A percentile compares a stretch with the other conserved stretches of the same genome.
These are phyloP conservation scores for Gnomoniopsis sp. DNA, from an alignment of 2,329 filamentous ascomycete genomes.

Conservation along the genomic window DNA sequence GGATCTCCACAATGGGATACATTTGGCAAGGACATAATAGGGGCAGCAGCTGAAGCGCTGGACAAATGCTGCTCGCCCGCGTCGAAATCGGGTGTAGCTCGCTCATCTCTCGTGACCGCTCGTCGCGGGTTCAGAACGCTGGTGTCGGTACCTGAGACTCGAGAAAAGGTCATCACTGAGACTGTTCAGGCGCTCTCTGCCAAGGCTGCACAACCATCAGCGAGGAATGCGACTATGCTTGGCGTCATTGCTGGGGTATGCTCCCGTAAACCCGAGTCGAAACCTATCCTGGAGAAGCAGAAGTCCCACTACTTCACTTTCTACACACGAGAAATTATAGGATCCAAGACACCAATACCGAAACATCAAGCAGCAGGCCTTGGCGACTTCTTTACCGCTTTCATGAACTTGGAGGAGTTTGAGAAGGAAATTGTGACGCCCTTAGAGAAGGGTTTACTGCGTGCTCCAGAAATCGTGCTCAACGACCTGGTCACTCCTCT, in stretches of 20 bases:
- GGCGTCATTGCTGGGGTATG: slow-evolving; percentile 87
- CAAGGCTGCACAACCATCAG: slow-evolving; percentile 61
- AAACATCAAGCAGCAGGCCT: slow-evolving; percentile 70
- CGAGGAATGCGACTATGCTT: slow-evolving; percentile 73
- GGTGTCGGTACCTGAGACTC: slow-evolving; percentile 56
- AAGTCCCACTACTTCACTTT: slow-evolving; percentile 77
- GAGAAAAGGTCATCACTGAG: slow-evolving; percentile 58
- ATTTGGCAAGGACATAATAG: slow-evolving; percentile 63
- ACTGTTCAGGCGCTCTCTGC: slow-evolving; percentile 65
- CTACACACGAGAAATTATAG: slow-evolving; percentile 80
- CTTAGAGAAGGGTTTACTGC: slow-evolving; percentile 82
- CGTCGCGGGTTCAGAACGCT: slow-evolving; percentile 76
- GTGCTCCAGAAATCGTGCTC: slow-evolving; percentile 86
- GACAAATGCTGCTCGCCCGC: slow-evolving; percentile 72
- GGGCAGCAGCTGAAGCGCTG: slow-evolving; percentile 68
- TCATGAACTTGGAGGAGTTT: slow-evolving; percentile 71
- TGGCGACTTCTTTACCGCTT: slow-evolving; percentile 77
- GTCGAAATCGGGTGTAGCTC: slow-evolving; percentile 61
- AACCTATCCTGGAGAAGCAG: slow-evolving; percentile 57
- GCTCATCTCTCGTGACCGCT: slow-evolving; percentile 73
- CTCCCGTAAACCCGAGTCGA: slow-evolving; percentile 63
- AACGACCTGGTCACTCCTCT: slow-evolving; percentile 74
- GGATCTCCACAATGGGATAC: slow-evolving; percentile 60
- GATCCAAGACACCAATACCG: slow-evolving; percentile 70
- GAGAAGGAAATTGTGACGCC: slow-evolving; percentile 72